Evolutionary conservation across 495 filamentous ascomycete genomes (phyloP).

Genomic region (Jackrogersella multiformis): DNA sequence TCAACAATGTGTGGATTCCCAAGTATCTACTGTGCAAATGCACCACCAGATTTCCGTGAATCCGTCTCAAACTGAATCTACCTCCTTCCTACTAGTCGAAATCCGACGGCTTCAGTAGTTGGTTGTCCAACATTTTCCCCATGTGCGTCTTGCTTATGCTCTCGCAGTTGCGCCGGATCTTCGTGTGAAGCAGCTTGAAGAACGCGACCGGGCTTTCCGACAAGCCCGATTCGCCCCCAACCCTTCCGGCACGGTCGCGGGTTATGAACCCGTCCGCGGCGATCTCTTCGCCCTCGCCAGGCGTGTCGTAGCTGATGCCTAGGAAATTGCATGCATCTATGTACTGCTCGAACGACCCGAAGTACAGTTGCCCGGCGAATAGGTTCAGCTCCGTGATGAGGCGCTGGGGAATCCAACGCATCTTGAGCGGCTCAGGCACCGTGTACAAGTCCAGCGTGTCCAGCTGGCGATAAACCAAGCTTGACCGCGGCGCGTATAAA

Average conservation of each 20-base stretch:
- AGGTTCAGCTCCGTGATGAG: constrained; percentile 65
- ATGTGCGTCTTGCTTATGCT: constrained; percentile 64
- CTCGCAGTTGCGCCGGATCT: constrained; percentile 61
- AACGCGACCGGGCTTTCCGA: constrained; percentile 63
- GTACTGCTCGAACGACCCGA: constrained; percentile 64
- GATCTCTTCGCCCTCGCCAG: constrained; percentile 45
- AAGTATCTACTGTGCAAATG: too few species aligned
- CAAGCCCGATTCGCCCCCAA: constrained; percentile 48
- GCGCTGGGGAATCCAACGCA: constrained; percentile 29
- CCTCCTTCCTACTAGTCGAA: constrained; percentile 33
- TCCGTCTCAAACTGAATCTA: too few species aligned
- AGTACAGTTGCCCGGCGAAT: constrained; percentile 74
- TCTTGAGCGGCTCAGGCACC: constrained; percentile 37
- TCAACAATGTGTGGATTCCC: too few species aligned
- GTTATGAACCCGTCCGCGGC: constrained; percentile 57
- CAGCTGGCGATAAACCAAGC: constrained; percentile 52
- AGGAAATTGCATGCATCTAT: constrained; percentile 61
- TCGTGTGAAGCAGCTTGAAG: constrained; percentile 57
- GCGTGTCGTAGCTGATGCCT: constrained; percentile 50
- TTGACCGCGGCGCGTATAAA: constrained; percentile 66
- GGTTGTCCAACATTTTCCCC: constrained; percentile 57
- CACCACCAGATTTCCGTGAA: too few species aligned
- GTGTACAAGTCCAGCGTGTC: constrained; percentile 59
- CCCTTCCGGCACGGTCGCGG: constrained; percentile 32
- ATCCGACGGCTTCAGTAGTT: constrained; percentile 48